Base-by-base conservation (phyloP, 2,329 filamentous ascomycete genomes). In the Rhynchosporium agropyri region DNA sequence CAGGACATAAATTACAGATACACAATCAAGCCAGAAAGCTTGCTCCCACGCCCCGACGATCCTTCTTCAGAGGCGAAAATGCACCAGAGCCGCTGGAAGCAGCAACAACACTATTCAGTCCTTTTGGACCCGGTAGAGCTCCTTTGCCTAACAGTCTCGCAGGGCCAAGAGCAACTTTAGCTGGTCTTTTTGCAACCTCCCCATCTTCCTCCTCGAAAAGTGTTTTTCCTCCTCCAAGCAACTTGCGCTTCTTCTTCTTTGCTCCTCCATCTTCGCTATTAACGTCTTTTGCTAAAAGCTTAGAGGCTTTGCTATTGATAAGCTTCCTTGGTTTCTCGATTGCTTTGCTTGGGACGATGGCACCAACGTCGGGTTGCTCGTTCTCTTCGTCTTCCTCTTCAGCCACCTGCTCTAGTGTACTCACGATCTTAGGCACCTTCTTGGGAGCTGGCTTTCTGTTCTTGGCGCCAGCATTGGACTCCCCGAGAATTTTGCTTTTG, bases 31-130 rank as follows among this genome's bases (percentile, higher is more conserved):
- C 73, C 55, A 75, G 61, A 68, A 88, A 88, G 70, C 85, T 88
- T 60, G 85, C 85, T 64, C 81, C 80, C 3, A 84, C 81, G 38
- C 85, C 85, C 65, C 86, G 84, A 63, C 83, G 82, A 57, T 91
- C 86, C 72, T 84, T 83, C 77, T 92, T 92, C 63, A 92, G 76
- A 7, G 89, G 89, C 20, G 89, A 92, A 73, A 92, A 92, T 54
- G 77, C 77, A 12, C 80, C 79, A 66, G 88, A 84, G 0, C 77
- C 83, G 71, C 64, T 71, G 56, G 69, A 68, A 49, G 67, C 65
- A 28, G 66, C 71, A 8, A 75, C 51, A 38, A 68, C 68, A 42
- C 64, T 65, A 38, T 63, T 68, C 38, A 71, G 31, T 13, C 62
- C 65, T 48, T 68, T 72, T 10, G 70, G 66, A 38, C 69, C 70